Base-by-base conservation (phyloP, 2,329 filamentous ascomycete species). In the Pseudocercospora ulei region DNA sequence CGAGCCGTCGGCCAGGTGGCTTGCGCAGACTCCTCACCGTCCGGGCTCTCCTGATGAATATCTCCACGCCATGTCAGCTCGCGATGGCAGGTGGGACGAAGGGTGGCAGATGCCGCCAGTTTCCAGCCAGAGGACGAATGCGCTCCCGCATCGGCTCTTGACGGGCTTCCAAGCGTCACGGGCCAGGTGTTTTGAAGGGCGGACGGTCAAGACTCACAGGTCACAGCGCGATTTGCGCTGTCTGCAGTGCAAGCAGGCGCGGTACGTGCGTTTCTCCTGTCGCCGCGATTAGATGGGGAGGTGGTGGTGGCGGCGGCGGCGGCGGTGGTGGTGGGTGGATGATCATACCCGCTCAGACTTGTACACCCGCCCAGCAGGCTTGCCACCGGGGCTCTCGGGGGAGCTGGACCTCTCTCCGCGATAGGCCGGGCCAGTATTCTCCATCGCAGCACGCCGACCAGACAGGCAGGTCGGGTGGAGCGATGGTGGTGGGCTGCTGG, bases 151-250 rank as follows among this genome's bases (percentile, higher is more conserved):
- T 26, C 42, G 42, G 43, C 35, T 36, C 17, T 28, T 36, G 43
- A 43, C 44, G 41, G 44, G 26, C 28, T 37, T 27, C 9, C 6
- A 19, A 33, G 16, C 29, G 22, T 22, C n/a, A 13, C 8, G 22
- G 26, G 7, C 19, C 13, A 17, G 13, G 13, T 5, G 14, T 3
- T 9, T 3, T 26, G 23, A 35, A 35, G 19, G 22, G 29, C 16
- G 16, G 24, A 11, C 28, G 9, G 16, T 14, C 7, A 18, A 16
- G n/a, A 53, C 55, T 49, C 45, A 58, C 53, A 58, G 43, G 35
- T 58, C 56, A 40, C 56, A 58, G 24, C 56, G 44, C n/a, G 50
- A 53, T 42, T 58, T 58, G n/a, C 55, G 41, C 44, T 56, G 54
- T 28, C 56, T 45, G 38, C 56, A 57, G 36, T 58, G 56, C 20